Conservation (phyloP, 305 asterid species). For the Fraxinus baroniana region DNA sequence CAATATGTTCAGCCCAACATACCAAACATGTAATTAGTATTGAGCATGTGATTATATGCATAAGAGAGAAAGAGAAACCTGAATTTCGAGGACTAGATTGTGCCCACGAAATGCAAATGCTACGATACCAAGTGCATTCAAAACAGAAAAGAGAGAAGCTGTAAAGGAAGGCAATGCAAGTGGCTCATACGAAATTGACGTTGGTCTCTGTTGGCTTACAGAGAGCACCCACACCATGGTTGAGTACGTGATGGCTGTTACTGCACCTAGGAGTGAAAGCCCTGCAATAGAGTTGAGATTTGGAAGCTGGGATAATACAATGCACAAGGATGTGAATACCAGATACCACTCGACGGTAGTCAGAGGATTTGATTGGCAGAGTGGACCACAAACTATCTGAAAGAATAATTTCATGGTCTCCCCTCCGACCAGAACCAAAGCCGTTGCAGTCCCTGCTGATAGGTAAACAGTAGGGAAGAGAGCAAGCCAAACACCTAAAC, state of each 20-base stretch:
- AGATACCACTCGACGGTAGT: constrained; percentile 97
- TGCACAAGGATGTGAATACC: constrained; percentile 91
- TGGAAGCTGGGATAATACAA: constrained; percentile 89
- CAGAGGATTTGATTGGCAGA: constrained; percentile 79
- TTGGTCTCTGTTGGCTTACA: constrained; percentile 80
- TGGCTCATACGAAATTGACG: constrained; percentile 70
- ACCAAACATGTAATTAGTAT: neutral
- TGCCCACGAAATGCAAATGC: constrained; percentile 96
- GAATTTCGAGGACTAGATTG: constrained; percentile 86
- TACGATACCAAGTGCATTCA: constrained; percentile 88
- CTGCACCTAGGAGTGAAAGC: constrained; percentile 92
- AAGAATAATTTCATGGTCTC: constrained; percentile 97
- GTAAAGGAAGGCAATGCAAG: constrained; percentile 57
- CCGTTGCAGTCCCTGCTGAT: constrained; percentile 96
- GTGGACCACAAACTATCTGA: constrained; percentile 86
- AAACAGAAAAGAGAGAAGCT: constrained; percentile 61
- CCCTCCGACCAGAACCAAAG: constrained; percentile 90
- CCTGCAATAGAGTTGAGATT: constrained; percentile 98
- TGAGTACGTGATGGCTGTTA: constrained; percentile 82
- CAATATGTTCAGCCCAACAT: neutral
- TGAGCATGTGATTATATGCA: neutral
- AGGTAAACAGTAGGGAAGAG: constrained; percentile 93
- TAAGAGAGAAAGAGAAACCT: constrained; percentile 37
- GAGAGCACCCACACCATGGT: constrained; percentile 96
- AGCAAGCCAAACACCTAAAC: constrained; percentile 93